These are phyloP conservation scores for Trametes versicolor DNA, from an alignment of 1,284 basidiomycete genomes.

Conservation along the genomic window DNA sequence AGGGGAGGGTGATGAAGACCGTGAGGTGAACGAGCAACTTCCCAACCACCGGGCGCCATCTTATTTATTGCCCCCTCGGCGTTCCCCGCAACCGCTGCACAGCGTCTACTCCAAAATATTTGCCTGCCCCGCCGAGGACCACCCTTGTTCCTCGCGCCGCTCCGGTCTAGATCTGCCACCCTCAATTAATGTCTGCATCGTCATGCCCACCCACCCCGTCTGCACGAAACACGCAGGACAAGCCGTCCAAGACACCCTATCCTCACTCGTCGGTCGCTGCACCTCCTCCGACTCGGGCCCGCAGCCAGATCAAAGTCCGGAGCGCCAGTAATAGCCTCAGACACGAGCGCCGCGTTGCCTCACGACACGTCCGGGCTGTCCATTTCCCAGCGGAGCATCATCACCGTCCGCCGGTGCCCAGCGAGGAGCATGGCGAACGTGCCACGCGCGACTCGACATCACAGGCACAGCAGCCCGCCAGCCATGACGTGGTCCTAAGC, in stretches of 20 bases:
- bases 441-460: constrained; percentile 15
- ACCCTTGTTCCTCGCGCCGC: background rate
- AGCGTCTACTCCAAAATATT: constrained; percentile 13
- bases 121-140: constrained; percentile 13
- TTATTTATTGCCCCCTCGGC: constrained; percentile 30
- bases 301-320: background rate
- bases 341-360: constrained; percentile 19
- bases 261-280: background rate
- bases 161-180: background rate
- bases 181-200: background rate
- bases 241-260: background rate
- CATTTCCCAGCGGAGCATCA: constrained; percentile 11
- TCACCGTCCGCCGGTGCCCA: background rate
- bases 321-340: background rate
- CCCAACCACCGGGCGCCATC: constrained; percentile 23
- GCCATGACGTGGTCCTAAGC: constrained; percentile 1
- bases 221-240: background rate
- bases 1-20: constrained; percentile 40
- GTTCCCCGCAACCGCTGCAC: constrained; percentile 27
- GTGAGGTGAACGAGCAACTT: constrained; percentile 38
- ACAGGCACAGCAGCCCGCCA: constrained; percentile 18
- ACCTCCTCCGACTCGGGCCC: background rate
- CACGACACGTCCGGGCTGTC: constrained; percentile 16
- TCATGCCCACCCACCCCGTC: too few relatives aligned
- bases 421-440: background rate